A percentile compares a stretch with the other conserved stretches of the same genome.
Evolutionary conservation across 2,329 filamentous ascomycete genomes (phyloP).

Genomic region (Bipolaris sorokiniana): DNA sequence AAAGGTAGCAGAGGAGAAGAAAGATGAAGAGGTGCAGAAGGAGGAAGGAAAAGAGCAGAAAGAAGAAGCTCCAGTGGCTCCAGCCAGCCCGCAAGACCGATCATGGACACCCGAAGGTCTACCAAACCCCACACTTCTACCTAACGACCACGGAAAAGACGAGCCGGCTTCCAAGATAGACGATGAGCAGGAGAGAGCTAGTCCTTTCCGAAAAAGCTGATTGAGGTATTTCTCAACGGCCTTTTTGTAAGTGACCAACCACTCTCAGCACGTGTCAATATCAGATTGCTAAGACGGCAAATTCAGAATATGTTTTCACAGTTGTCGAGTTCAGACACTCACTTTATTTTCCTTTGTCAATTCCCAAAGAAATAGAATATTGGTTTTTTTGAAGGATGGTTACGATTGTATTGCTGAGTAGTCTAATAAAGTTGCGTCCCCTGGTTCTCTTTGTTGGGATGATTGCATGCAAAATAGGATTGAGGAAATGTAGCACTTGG

Average conservation of each 20-base stretch:
- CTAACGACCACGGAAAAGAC: not conserved
- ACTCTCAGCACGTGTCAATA: not conserved
- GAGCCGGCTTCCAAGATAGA: not conserved
- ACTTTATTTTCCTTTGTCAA: not conserved
- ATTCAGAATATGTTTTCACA: not conserved
- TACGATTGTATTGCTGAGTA: not conserved
- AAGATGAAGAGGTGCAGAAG: not conserved
- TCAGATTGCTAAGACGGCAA: conserved; percentile 1
- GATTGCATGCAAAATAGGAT: not conserved
- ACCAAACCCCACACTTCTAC: not conserved
- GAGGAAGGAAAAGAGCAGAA: not conserved
- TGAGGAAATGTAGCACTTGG: not conserved
- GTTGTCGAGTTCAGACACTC: not conserved
- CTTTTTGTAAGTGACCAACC: conserved; percentile 3
- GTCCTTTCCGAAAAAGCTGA: not conserved
- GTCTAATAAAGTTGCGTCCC: not conserved
- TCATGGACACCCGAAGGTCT: conserved; percentile 8
- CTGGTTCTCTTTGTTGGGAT: not conserved
- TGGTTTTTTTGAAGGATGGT: not conserved
- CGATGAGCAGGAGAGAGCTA: conserved; percentile 2
- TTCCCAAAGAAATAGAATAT: not conserved
- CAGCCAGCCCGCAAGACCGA: conserved; percentile 3
- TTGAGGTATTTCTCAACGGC: not conserved
- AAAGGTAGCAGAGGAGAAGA: not conserved
- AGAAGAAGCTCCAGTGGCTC: conserved; percentile 2